Base-by-base conservation (phyloP, 164 flowering plant genomes). In the Taxillus chinensis region DNA sequence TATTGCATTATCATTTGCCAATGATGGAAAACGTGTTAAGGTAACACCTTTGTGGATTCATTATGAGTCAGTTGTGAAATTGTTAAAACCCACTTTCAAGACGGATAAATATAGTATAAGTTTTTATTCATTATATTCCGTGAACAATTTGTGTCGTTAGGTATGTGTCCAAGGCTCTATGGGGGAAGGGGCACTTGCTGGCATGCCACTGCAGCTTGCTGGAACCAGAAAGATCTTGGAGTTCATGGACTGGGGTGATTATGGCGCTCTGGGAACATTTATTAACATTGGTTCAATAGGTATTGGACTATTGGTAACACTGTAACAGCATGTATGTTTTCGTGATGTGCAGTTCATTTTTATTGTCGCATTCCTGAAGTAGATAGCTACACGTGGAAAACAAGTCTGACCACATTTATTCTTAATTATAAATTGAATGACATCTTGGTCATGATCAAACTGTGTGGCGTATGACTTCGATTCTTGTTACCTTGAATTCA, bases 131-230 rank as follows among this genome's bases (percentile, higher is more conserved):
- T 62, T 37, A 52, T 38, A 39, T 11, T 55, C 0, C 59, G 58
- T 15, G 17, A 38, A 43, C 10, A n/a, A 41, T 43, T 60, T 65
- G 42, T 27, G 58, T 61, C 42, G 17, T 58, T 46, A 92, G 98
- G 98, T 92, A 52, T 90, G 96, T 67, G 96, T 92, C 55, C 98
- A 92, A 85, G 96, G 98, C 57, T 90, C 96, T 10, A 92, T 92
- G 98, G 98, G 98, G 46, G 87, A 82, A 75, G 96, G 96, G 57
- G 89, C 96, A 51, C 85, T 86, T 64, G 81, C 90, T 62, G 98
- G 98, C 66, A 92, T 90, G 93, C 96, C 98, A 15, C 65, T 92
- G 75, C 98, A 92, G 76, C 89, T 92, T 50, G 96, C 98, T 66
- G 98, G 98, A 65, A 83, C 72, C 67, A 74, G 96, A 53, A 80